phyloP scores from a whole-genome alignment of 1,284 basidiomycete genomes.

The Sphaerobolus stellatus region DNA sequence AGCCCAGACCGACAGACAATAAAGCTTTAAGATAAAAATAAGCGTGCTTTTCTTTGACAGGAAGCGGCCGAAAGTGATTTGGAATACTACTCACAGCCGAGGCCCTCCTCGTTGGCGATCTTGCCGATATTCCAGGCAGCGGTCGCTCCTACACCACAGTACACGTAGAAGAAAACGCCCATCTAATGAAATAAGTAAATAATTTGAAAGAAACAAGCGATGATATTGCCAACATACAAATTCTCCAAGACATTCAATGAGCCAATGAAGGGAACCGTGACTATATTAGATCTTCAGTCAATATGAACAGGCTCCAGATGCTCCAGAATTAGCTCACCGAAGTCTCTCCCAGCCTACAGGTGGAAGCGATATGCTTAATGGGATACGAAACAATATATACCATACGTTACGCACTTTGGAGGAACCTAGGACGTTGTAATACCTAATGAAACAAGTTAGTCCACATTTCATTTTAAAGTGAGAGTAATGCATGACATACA shows the following conservation, averaged over 20 bases:
- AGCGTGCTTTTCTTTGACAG: neutral
- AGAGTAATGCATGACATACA: neutral
- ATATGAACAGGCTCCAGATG: neutral
- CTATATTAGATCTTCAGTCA: neutral
- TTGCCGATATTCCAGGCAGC: slow-evolving; percentile 3
- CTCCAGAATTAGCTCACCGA: neutral
- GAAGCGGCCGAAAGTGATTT: neutral
- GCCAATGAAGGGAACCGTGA: neutral
- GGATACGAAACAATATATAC: neutral
- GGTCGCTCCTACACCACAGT: neutral
- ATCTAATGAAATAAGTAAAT: neutral
- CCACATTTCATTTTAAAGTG: neutral
- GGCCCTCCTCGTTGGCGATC: neutral
- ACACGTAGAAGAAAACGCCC: slow-evolving; percentile 4
- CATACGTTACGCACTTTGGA: neutral
- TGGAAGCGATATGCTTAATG: neutral
- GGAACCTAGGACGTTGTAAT: neutral
- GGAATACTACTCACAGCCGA: neutral
- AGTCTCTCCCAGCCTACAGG: neutral
- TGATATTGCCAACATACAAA: neutral
- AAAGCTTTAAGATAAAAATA: slow-evolving; percentile 40
- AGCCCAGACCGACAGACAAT: slow-evolving; percentile 61
- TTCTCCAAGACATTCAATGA: slow-evolving; percentile 2
- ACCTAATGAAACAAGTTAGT: neutral
- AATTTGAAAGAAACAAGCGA: neutral